Conservation (phyloP, 495 filamentous ascomycete species). For the Evernia prunastri region DNA sequence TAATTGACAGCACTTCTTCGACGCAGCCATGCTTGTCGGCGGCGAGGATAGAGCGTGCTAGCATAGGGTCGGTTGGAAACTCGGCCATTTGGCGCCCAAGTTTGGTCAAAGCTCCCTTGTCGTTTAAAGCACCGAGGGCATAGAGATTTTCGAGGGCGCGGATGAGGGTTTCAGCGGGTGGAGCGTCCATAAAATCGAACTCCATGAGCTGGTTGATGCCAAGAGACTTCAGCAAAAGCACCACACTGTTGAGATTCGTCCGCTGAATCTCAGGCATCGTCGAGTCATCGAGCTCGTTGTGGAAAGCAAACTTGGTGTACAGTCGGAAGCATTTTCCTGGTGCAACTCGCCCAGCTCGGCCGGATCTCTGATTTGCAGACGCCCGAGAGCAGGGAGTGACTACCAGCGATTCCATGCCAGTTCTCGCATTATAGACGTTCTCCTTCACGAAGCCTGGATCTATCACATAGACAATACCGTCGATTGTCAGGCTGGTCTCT, state of each 20-base stretch:
- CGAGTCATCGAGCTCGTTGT: slow-evolving; percentile 89
- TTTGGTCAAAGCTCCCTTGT: slow-evolving; percentile 84
- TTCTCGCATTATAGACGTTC: slow-evolving; percentile 86
- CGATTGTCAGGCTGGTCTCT: slow-evolving; percentile 82
- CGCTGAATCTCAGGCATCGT: slow-evolving; percentile 94
- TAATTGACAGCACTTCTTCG: slow-evolving; percentile 89
- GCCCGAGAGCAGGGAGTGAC: slow-evolving; percentile 92
- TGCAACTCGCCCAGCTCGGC: slow-evolving; percentile 85
- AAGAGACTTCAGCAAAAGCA: slow-evolving; percentile 80
- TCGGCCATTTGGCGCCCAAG: slow-evolving; percentile 94
- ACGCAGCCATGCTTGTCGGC: slow-evolving; percentile 85
- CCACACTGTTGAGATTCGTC: slow-evolving; percentile 76
- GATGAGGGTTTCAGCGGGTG: slow-evolving; percentile 85
- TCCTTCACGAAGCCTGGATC: slow-evolving; percentile 93
- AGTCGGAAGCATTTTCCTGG: slow-evolving; percentile 93
- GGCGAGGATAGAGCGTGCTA: slow-evolving; percentile 86
- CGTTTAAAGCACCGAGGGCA: slow-evolving; percentile 82
- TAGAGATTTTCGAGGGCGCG: slow-evolving; percentile 88
- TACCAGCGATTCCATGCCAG: slow-evolving; percentile 86
- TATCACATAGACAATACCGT: slow-evolving; percentile 87
- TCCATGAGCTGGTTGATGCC: slow-evolving; percentile 91
- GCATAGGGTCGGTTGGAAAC: slow-evolving; percentile 91
- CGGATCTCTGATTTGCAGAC: slow-evolving; percentile 85
- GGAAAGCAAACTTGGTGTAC: slow-evolving; percentile 91
- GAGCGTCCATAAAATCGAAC: slow-evolving; percentile 96